Evolutionary conservation across 768 basidiomycete genomes (phyloP).

Genomic region (Tylopilus intermedius): DNA sequence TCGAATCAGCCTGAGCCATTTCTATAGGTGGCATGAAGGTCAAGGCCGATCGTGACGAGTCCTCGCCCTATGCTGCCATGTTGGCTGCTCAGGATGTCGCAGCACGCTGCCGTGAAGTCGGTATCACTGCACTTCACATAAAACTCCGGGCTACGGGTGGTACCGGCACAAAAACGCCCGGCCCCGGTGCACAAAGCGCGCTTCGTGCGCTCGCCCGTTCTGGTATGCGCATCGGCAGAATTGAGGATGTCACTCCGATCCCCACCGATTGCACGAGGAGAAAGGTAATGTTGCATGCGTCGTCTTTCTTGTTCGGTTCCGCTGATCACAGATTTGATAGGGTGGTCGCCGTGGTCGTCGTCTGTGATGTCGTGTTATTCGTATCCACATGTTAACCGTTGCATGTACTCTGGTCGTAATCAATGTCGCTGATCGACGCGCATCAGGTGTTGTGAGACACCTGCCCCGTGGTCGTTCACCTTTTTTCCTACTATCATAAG

Average conservation of each 20-base stretch:
- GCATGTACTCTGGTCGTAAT: slow-evolving; percentile 34
- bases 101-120: slow-evolving; percentile 93
- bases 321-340: slow-evolving; percentile 34
- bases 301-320: background rate
- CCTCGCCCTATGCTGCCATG: slow-evolving; percentile 96
- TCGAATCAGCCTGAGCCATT: background rate
- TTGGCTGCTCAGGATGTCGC: slow-evolving; percentile 98
- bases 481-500: background rate
- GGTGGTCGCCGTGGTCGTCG: slow-evolving; percentile 99
- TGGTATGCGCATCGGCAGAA: slow-evolving; percentile 96
- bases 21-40: slow-evolving; percentile 95
- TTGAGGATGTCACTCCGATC: slow-evolving; percentile 97
- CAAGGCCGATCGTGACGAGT: slow-evolving; percentile 99
- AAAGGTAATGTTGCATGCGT: slow-evolving; percentile 57
- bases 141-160: slow-evolving; percentile 98
- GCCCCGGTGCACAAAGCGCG: slow-evolving; percentile 96
- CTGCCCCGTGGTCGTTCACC: slow-evolving; percentile 74
- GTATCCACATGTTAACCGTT: slow-evolving; percentile 17
- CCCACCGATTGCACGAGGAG: slow-evolving; percentile 96
- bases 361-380: slow-evolving; percentile 45
- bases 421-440: slow-evolving; percentile 84
- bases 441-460: slow-evolving; percentile 57
- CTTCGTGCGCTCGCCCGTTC: slow-evolving; percentile 97
- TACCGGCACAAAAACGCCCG: slow-evolving; percentile 98
- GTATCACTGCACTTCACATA: slow-evolving; percentile 97